phyloP scores from a whole-genome alignment of 75 land plant species.

The Ceratopteris richardii region DNA sequence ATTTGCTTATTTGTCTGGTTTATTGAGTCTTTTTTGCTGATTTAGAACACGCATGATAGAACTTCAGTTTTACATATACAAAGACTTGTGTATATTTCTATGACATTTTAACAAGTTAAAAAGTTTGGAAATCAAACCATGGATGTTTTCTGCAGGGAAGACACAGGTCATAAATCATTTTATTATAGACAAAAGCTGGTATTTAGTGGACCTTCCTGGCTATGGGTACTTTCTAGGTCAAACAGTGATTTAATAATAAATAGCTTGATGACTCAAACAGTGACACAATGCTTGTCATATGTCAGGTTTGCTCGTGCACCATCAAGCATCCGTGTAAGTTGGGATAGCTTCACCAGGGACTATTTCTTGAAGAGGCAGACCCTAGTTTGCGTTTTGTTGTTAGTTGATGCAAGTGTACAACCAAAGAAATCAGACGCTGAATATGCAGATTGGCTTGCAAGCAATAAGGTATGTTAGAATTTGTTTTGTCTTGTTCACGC shows the following conservation, averaged over 20 bases:
- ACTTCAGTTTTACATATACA: too few relatives aligned
- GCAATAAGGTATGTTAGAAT: constrained; percentile 56
- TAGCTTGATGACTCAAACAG: background rate
- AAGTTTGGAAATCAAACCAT: too few relatives aligned
- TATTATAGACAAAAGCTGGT: constrained; percentile 89
- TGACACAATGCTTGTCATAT: background rate
- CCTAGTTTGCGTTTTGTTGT: constrained; percentile 67
- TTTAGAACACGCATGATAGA: too few relatives aligned
- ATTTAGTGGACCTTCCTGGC: constrained; percentile 96
- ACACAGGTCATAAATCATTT: constrained; percentile 97
- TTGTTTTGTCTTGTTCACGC: too few relatives aligned
- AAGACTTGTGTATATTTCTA: too few relatives aligned
- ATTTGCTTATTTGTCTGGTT: too few relatives aligned
- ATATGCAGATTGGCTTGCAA: constrained; percentile 86
- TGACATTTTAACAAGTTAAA: too few relatives aligned
- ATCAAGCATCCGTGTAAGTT: constrained; percentile 52
- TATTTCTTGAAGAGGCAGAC: constrained; percentile 75
- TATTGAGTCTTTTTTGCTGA: too few relatives aligned
- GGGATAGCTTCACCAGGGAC: constrained; percentile 85
- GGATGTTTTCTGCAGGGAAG: too few relatives aligned
- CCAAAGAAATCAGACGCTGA: constrained; percentile 76
- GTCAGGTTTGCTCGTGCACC: constrained; percentile 90
- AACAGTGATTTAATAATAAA: background rate
- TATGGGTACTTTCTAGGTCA: constrained; percentile 65
- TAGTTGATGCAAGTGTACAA: constrained; percentile 88